A percentile compares a stretch with the other conserved stretches of the same genome.
Conservation (phyloP, 768 basidiomycete species). For the Leccinellum albellum region DNA sequence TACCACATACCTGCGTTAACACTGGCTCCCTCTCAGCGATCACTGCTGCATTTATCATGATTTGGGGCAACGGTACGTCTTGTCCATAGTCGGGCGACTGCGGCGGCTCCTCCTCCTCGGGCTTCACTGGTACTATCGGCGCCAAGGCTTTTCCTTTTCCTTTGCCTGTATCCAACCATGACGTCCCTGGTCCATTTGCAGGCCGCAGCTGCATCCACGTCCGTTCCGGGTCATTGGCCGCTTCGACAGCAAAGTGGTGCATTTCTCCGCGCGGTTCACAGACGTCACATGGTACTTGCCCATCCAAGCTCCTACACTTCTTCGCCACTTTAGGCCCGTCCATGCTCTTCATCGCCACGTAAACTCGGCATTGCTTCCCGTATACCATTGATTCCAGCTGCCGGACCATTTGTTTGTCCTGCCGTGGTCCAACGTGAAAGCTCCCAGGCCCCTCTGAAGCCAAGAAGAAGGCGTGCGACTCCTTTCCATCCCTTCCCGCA, state of each 20-base stretch:
- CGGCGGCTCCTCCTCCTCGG: too few species aligned
- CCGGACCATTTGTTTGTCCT: too few species aligned
- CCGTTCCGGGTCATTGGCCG: too few species aligned
- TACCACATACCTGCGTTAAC: too few species aligned
- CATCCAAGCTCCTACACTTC: background rate
- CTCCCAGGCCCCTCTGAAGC: background rate
- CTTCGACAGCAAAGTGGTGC: background rate
- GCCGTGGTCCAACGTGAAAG: background rate
- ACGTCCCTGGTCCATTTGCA: background rate
- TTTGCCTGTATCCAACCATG: too few species aligned
- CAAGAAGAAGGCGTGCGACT: constrained; percentile 4
- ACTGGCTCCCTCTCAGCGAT: too few species aligned
- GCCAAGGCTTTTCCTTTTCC: too few species aligned
- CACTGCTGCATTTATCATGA: too few species aligned
- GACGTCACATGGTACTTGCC: constrained; percentile 3
- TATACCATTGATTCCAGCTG: constrained; percentile 1
- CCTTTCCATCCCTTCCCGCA: constrained; percentile 4
- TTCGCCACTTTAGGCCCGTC: background rate
- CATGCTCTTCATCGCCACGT: background rate
- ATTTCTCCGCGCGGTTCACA: constrained; percentile 2
- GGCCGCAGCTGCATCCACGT: too few species aligned
- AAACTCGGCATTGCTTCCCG: background rate
- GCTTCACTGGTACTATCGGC: too few species aligned
- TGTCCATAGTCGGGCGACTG: too few species aligned
- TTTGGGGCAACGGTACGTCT: too few species aligned